phyloP scores from a whole-genome alignment of 2,329 filamentous ascomycete species.

The Scopulariopsis brevicaulis region DNA sequence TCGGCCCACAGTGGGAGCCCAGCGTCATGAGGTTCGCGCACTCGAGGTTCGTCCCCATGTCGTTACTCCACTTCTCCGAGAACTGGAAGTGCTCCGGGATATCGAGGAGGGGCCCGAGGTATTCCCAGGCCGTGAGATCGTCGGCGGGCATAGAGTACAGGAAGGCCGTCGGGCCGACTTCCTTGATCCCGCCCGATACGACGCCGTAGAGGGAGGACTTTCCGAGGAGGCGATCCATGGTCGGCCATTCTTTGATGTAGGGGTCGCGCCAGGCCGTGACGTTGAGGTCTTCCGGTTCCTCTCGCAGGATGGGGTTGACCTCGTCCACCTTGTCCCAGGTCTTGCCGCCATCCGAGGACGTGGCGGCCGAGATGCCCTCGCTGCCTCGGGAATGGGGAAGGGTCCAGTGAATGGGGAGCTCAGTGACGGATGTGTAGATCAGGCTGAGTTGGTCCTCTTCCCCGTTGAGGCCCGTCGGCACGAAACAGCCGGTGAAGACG shows the following conservation, averaged over 20 bases:
- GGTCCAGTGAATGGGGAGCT: conserved; percentile 22
- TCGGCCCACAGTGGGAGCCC: conserved; percentile 12
- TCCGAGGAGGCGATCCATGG: conserved; percentile 13
- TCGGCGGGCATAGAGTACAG: conserved; percentile 28
- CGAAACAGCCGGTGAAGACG: conserved; percentile 38
- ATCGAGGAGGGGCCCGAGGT: conserved; percentile 28
- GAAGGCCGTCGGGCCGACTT: conserved; percentile 29
- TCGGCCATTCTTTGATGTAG: conserved; percentile 17
- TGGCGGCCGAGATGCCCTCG: conserved; percentile 27
- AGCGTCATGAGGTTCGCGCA: conserved; percentile 33
- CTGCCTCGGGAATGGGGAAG: conserved; percentile 26
- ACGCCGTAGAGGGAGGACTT: conserved; percentile 27
- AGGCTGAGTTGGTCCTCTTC: conserved; percentile 19
- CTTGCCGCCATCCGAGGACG: conserved; percentile 21
- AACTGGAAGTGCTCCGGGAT: conserved; percentile 23
- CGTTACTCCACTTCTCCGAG: conserved; percentile 31
- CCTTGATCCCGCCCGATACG: conserved; percentile 32
- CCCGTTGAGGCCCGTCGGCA: conserved; percentile 33
- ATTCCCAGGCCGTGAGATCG: conserved; percentile 30
- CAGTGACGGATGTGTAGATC: conserved; percentile 20
- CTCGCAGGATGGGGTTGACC: conserved; percentile 17
- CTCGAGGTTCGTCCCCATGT: conserved; percentile 40
- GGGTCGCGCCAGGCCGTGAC: conserved; percentile 23
- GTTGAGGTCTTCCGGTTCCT: conserved; percentile 14
- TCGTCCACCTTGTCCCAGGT: conserved; percentile 18